Evolutionary conservation across 2,329 filamentous ascomycete species (phyloP).

Genomic region (Aspergillus quadricinctus): DNA sequence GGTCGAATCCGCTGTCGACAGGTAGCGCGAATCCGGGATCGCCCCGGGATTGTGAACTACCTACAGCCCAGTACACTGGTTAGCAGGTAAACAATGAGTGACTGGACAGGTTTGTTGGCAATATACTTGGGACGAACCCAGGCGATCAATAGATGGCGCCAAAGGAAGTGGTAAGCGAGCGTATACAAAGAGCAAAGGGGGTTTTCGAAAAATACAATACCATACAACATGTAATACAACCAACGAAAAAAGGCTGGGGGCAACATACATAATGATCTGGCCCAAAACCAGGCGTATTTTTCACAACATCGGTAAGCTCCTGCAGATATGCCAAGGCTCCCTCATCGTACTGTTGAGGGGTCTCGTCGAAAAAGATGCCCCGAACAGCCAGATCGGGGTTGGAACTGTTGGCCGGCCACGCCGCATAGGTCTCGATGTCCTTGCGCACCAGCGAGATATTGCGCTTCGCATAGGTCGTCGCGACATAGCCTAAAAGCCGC

Average conservation of each 20-base stretch:
- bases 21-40: constrained; percentile 39
- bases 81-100: no score
- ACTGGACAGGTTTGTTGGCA: no score
- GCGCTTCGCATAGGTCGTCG: constrained; percentile 45
- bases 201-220: constrained; percentile 7
- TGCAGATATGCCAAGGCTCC: constrained; percentile 30
- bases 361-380: constrained; percentile 50
- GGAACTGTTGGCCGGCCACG: constrained; percentile 37
- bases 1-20: constrained; percentile 41
- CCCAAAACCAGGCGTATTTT: constrained; percentile 28
- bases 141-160: not conserved
- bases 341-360: constrained; percentile 36
- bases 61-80: constrained; percentile 1
- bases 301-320: constrained; percentile 30
- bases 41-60: constrained; percentile 46
- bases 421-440: constrained; percentile 45
- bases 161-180: not conserved
- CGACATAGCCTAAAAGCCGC: constrained; percentile 48
- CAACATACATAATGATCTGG: constrained; percentile 37
- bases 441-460: constrained; percentile 37
- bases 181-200: not conserved
- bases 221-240: constrained; percentile 1
- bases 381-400: constrained; percentile 39
- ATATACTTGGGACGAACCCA: not conserved
- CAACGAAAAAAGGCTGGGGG: no score